Evolutionary conservation across 1,284 basidiomycete genomes (phyloP).

Genomic region (Sporisorium scitamineum): DNA sequence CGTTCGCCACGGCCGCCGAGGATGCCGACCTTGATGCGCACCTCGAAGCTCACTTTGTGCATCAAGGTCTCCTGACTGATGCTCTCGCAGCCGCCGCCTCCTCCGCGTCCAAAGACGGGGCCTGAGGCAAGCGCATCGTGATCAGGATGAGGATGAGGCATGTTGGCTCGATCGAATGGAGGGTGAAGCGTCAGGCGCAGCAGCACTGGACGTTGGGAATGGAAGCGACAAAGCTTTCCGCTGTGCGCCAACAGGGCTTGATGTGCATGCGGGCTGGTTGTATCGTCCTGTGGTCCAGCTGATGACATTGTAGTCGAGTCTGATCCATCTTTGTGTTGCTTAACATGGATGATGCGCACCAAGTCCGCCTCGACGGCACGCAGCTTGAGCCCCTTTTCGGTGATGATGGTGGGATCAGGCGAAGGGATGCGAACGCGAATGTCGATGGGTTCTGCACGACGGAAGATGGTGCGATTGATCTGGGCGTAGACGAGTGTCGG

Average conservation of each 20-base stretch:
- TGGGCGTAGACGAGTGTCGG: conserved; percentile 55
- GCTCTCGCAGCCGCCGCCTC: conserved; percentile 65
- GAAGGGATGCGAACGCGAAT: conserved; percentile 64
- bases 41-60: conserved; percentile 64
- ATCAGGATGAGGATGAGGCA: conserved; percentile 65
- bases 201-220: conserved; percentile 55
- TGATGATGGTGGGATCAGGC: conserved; percentile 42
- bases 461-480: conserved; percentile 62
- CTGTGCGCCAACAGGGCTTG: conserved; percentile 61
- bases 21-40: conserved; percentile 59
- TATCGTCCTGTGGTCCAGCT: neutral
- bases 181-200: conserved; percentile 62
- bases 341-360: conserved; percentile 57
- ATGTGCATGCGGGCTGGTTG: conserved; percentile 16
- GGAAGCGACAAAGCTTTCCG: conserved; percentile 66
- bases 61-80: conserved; percentile 65
- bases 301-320: neutral
- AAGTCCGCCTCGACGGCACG: conserved; percentile 63
- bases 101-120: conserved; percentile 54
- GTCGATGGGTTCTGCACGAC: conserved; percentile 64
- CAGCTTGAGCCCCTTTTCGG: conserved; percentile 59
- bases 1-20: conserved; percentile 45
- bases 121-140: conserved; percentile 60
- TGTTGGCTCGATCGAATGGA: conserved; percentile 59
- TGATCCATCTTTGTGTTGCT: conserved; percentile 5